phyloP scores from a whole-genome alignment of 495 filamentous ascomycete species.

The Neurospora sp. region DNA sequence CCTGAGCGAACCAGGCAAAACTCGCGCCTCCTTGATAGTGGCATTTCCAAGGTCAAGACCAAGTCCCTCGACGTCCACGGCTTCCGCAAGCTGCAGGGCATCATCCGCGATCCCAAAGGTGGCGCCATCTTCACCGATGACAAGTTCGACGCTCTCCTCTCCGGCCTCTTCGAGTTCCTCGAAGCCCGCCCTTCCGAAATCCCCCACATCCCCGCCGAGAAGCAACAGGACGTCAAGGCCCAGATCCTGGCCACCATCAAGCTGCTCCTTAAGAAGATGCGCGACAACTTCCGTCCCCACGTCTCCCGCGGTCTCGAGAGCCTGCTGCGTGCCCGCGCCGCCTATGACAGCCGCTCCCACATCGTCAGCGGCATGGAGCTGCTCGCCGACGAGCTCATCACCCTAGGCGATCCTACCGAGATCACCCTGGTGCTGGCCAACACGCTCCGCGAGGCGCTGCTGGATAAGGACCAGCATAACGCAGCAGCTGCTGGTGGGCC shows the following conservation, averaged over 20 bases:
- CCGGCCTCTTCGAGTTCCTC: constrained; percentile 66
- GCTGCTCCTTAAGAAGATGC: constrained; percentile 59
- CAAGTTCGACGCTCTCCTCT: constrained; percentile 64
- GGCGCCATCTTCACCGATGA: constrained; percentile 38
- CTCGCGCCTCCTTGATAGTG: constrained; percentile 57
- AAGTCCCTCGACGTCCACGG: constrained; percentile 73
- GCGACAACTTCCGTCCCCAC: constrained; percentile 52
- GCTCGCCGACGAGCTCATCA: constrained; percentile 40
- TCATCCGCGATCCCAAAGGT: constrained; percentile 58
- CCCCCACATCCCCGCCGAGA: constrained; percentile 36
- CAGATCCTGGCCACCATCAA: constrained; percentile 76
- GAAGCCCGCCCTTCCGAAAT: constrained; percentile 35
- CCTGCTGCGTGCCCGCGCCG: constrained; percentile 55
- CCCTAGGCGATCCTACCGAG: constrained; percentile 39
- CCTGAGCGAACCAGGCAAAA: constrained; percentile 45
- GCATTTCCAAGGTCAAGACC: constrained; percentile 60
- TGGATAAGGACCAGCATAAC: background rate
- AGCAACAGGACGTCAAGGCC: constrained; percentile 65
- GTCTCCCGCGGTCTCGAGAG: constrained; percentile 56
- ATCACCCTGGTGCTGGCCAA: constrained; percentile 35
- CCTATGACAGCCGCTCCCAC: constrained; percentile 43
- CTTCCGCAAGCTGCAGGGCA: constrained; percentile 75
- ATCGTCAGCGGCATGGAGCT: constrained; percentile 46
- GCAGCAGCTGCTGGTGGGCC: constrained; percentile 14
- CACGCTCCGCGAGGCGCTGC: constrained; percentile 22